Conservation (phyloP, 2,329 filamentous ascomycete genomes). For the Blastomyces silverae region DNA sequence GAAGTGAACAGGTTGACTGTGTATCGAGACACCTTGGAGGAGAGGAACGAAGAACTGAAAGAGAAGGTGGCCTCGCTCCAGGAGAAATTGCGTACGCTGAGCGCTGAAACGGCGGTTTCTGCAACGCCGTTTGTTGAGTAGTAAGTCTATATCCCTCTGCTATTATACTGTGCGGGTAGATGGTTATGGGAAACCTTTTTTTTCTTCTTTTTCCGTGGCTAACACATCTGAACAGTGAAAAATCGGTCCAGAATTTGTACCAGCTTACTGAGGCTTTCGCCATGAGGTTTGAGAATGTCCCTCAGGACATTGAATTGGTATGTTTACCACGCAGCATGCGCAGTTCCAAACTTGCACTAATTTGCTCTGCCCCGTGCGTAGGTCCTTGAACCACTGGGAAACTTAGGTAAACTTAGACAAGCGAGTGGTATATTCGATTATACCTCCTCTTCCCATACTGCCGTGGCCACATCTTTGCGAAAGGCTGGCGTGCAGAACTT, state of each 20-base stretch:
- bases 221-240: background rate
- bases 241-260: background rate
- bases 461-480: constrained; percentile 5
- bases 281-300: background rate
- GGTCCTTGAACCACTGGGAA: constrained; percentile 6
- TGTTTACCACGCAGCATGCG: too few species aligned
- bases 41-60: background rate
- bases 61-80: background rate
- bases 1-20: too few species aligned
- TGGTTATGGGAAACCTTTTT: background rate
- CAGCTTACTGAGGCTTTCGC: background rate
- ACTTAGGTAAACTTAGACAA: constrained; percentile 4
- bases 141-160: background rate
- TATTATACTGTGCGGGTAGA: background rate
- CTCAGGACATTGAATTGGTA: background rate
- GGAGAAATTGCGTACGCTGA: background rate
- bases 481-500: constrained; percentile 13
- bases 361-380: background rate
- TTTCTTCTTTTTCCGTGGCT: background rate
- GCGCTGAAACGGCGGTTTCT: constrained; percentile 3
- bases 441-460: background rate
- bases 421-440: constrained; percentile 15
- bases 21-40: background rate
- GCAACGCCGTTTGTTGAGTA: background rate
- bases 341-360: background rate